Percentiles rank a stretch among this genome's conserved stretches.
Conservation (phyloP, 1,139 yeast species). For the Geotrichum fermentans region DNA sequence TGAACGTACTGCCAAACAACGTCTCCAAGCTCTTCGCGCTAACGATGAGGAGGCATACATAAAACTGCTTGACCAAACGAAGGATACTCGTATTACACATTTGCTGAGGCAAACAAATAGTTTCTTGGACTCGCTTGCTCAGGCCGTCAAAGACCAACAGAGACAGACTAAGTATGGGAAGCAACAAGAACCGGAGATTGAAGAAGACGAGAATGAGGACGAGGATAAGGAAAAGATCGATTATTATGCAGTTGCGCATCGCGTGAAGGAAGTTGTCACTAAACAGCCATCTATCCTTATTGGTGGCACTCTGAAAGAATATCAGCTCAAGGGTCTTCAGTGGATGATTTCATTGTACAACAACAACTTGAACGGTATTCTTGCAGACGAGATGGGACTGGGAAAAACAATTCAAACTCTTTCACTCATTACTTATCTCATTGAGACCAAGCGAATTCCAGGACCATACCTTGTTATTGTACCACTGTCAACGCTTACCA, state of each 20-base stretch:
- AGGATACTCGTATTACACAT: conserved; percentile 96
- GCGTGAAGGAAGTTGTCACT: conserved; percentile 70
- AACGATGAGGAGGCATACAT: conserved; percentile 97
- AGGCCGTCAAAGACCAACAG: conserved; percentile 87
- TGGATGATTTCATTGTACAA: conserved; percentile 97
- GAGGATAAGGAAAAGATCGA: conserved; percentile 62
- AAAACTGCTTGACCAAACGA: conserved; percentile 90
- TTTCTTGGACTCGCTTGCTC: conserved; percentile 85
- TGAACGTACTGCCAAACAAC: conserved; percentile 91
- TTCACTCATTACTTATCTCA: conserved; percentile 66
- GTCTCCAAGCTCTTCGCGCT: conserved; percentile 93
- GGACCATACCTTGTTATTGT: conserved; percentile 78
- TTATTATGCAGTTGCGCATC: conserved; percentile 92
- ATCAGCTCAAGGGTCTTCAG: conserved; percentile 87
- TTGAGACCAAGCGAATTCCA: conserved; percentile 57
- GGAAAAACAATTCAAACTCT: conserved; percentile 87
- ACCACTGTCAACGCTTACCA: conserved; percentile 89
- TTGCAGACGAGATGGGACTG: conserved; percentile 92
- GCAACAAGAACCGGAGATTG: conserved; percentile 19
- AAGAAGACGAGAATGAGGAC: conserved; percentile 29
- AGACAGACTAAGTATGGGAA: conserved; percentile 26
- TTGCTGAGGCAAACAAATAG: conserved; percentile 83
- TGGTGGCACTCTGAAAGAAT: conserved; percentile 90
- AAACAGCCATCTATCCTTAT: conserved; percentile 83
- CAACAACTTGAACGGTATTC: conserved; percentile 88